Evolutionary conservation across 1,284 basidiomycete species (phyloP), one percentile per base, ranked within the genome.

Genomic region (Sparassis latifolia): DNA sequence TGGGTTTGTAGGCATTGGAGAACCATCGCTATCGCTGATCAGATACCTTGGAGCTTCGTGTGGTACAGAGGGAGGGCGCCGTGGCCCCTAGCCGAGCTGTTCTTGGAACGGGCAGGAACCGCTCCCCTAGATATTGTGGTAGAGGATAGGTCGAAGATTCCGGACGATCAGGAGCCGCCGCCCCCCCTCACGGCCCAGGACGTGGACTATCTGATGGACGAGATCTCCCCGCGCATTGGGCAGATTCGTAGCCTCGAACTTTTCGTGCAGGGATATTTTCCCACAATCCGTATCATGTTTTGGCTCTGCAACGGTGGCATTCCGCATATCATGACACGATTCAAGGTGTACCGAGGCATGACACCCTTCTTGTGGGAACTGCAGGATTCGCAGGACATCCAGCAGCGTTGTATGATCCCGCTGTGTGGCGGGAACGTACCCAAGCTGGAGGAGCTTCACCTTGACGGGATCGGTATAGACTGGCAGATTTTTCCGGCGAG

Each of bases 71-170:
- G 80, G 38, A 48, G 55, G 6, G 69, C 74, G 47, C 69, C 75
- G 4, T 78, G 76, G 57, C 62, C 68, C n/a, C 72, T 75, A 28
- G 76, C 80, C 2, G 65, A 74, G 46, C 65, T 70, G 44, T 83
- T 77, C 70, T 66, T 85, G 45, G 67, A 77, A 30, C 71, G 84
- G 46, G 75, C 82, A 2, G 75, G 74, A 1, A 60, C 67, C 4
- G 68, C 79, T 2, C 66, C 75, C 1, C 58, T 86, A 53, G 80
- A 84, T 52, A 55, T 86, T 27, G 75, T 79, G 38, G 74, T 86
- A 56, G 72, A 72, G 55, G 78, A 79, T 76, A 33, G 49, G 51
- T 58, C 66, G 37, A 48, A 37, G 32, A 42, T 27, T 38, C 30
- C 28, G 5, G 40, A 33, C 10, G 46, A 47, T 10, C 29, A 20